Evolutionary conservation across 345 rosid species (phyloP).

Genomic region (Citrus inodora): DNA sequence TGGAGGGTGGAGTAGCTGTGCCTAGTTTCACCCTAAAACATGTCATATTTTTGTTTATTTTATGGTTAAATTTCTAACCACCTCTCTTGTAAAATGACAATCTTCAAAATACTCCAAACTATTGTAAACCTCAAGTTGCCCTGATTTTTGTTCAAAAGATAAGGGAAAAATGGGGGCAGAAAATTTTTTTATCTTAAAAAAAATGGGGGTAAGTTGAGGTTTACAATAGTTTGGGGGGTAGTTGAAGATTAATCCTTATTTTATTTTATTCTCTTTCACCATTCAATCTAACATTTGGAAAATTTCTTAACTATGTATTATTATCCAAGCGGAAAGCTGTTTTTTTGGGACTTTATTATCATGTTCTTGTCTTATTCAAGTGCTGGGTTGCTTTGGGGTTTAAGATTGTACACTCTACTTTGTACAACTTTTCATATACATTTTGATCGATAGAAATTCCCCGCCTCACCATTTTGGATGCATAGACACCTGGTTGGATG

Average conservation of each 20-base stretch:
- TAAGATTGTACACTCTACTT: background rate
- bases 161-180: too few species aligned
- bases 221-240: too few species aligned
- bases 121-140: too few species aligned
- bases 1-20: background rate
- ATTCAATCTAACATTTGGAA: background rate
- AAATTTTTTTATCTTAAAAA: too few species aligned
- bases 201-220: too few species aligned
- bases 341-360: too few species aligned
- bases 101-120: too few species aligned
- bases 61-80: too few species aligned
- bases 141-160: too few species aligned
- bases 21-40: background rate
- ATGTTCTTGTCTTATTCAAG: background rate
- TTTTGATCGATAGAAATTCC: background rate
- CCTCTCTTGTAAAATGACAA: too few species aligned
- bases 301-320: background rate
- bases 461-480: background rate
- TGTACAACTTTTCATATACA: background rate
- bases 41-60: background rate
- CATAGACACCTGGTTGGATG: background rate
- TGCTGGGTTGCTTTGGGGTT: background rate
- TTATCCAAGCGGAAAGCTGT: background rate
- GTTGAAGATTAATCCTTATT: too few species aligned
- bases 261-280: background rate